Evolutionary conservation across 1,284 basidiomycete species (phyloP).

Genomic region (Vanrija pseudolonga): DNA sequence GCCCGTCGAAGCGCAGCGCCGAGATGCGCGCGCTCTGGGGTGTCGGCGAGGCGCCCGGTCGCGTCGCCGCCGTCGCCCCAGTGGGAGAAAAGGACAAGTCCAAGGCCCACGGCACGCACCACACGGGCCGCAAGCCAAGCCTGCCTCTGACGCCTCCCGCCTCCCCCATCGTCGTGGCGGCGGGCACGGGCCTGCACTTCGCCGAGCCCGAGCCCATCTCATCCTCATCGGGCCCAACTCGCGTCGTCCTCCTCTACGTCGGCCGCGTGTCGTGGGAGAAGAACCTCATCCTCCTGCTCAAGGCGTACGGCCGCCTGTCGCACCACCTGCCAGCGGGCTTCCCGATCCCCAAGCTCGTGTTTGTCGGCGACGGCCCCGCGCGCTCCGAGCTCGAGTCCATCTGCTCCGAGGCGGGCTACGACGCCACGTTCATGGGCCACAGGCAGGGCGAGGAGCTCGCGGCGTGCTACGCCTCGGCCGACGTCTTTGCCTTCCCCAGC

Average conservation of each 20-base stretch:
- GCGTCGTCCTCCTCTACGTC: slow-evolving; percentile 46
- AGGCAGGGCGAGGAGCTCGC: slow-evolving; percentile 50
- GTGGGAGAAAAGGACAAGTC: slow-evolving; percentile 7
- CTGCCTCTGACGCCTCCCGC: slow-evolving; percentile 44
- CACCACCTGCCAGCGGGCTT: slow-evolving; percentile 20
- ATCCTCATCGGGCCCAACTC: slow-evolving; percentile 18
- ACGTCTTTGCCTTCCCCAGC: slow-evolving; percentile 56
- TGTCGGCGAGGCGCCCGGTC: slow-evolving; percentile 26
- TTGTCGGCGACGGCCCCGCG: slow-evolving; percentile 59
- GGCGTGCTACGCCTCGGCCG: slow-evolving; percentile 54
- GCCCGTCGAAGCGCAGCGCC: slow-evolving; percentile 49
- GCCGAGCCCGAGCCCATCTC: slow-evolving; percentile 22
- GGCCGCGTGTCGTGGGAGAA: slow-evolving; percentile 57
- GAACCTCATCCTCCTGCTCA: slow-evolving; percentile 57
- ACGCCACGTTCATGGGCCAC: slow-evolving; percentile 56
- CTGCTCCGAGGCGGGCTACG: slow-evolving; percentile 51
- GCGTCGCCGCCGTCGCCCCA: not conserved
- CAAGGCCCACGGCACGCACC: slow-evolving; percentile 31
- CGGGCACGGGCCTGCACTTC: slow-evolving; percentile 1
- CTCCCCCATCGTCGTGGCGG: slow-evolving; percentile 25
- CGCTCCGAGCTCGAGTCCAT: slow-evolving; percentile 51
- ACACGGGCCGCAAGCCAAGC: slow-evolving; percentile 40
- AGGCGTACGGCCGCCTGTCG: slow-evolving; percentile 50
- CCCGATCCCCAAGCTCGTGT: slow-evolving; percentile 53
- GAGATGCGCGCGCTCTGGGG: slow-evolving; percentile 53